Base-by-base conservation (phyloP, 495 filamentous ascomycete genomes). In the Talaromyces ruber region DNA sequence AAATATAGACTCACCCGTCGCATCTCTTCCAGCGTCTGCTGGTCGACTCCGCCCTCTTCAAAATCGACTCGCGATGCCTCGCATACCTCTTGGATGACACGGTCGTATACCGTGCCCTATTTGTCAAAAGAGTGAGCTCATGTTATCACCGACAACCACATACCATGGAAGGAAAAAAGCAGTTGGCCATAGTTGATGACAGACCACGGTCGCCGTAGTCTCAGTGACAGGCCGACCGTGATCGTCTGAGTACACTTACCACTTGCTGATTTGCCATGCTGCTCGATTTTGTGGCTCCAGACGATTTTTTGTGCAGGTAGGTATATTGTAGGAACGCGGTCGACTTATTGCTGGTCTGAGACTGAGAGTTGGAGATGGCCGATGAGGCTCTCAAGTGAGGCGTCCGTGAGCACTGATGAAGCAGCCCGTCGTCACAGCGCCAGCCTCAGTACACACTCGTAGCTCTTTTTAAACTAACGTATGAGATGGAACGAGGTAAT, bases 41-140 rank as follows among this genome's bases (percentile, higher is more conserved):
- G 88, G 62, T 94, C 91, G 63, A 98, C 89, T 65, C 95, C 95
- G 68, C 87, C 89, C 72, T 98, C 94, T 74, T 99, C 95, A 74
- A 99, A 98, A 73, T 97, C 93, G 68, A 93, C 87, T 73, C 90
- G 84, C 68, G 92, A 96, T 60, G 84, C 83, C 63, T 89, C 85
- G 71, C 96, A 87, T 63, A 98, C 92, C 72, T 94, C 93, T 62
- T 90, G 79, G 75, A 99, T 97, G 79, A 98, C 89, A 72, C 86
- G 82, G 71, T 87, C 80, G 79, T 97, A 99, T 64, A 97, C 86
- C 63, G 73, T 69, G 69, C 95, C 94, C 88, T 90, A 68, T 73
- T 61, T 63, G 64, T 65, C 60, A 60, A 56, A 63, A 63, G 37
- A 60, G 58, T 26, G 64, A 63, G 58, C 66, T 47, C 64, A 67